Conservation (phyloP, 1,284 basidiomycete genomes). For the Puccinia horiana region DNA sequence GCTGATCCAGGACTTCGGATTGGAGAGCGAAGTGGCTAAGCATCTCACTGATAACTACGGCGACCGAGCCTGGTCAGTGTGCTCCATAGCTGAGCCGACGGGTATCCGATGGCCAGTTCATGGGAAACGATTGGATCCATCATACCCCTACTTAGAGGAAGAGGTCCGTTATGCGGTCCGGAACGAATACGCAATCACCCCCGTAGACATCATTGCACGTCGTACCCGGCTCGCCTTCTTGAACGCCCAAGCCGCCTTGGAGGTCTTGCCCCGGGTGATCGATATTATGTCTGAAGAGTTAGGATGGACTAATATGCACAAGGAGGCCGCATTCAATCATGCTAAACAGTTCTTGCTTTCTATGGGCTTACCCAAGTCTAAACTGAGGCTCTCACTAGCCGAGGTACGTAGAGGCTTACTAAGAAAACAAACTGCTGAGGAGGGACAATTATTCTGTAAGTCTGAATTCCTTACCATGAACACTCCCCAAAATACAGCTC, state of each 20-base stretch:
- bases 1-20: slow-evolving; percentile 78
- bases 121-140: slow-evolving; percentile 72
- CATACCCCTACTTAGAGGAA: slow-evolving; percentile 88
- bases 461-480: background rate
- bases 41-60: slow-evolving; percentile 93
- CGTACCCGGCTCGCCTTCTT: slow-evolving; percentile 89
- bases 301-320: slow-evolving; percentile 69
- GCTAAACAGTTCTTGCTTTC: slow-evolving; percentile 59
- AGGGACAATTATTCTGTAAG: slow-evolving; percentile 50
- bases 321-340: slow-evolving; percentile 66
- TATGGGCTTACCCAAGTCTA: slow-evolving; percentile 58
- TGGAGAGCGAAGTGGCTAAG: slow-evolving; percentile 88
- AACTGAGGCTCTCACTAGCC: slow-evolving; percentile 52
- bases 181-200: slow-evolving; percentile 87
- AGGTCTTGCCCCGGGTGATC: slow-evolving; percentile 80
- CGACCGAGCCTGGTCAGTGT: slow-evolving; percentile 93
- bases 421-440: slow-evolving; percentile 46
- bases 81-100: slow-evolving; percentile 75
- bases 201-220: slow-evolving; percentile 87
- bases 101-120: slow-evolving; percentile 80
- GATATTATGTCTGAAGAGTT: slow-evolving; percentile 88
- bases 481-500: too few species aligned
- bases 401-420: slow-evolving; percentile 46
- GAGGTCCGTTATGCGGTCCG: slow-evolving; percentile 88
- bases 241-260: slow-evolving; percentile 81